Base-by-base conservation (phyloP, 176 grass and related monocot species). In the Lolium rigidum region DNA sequence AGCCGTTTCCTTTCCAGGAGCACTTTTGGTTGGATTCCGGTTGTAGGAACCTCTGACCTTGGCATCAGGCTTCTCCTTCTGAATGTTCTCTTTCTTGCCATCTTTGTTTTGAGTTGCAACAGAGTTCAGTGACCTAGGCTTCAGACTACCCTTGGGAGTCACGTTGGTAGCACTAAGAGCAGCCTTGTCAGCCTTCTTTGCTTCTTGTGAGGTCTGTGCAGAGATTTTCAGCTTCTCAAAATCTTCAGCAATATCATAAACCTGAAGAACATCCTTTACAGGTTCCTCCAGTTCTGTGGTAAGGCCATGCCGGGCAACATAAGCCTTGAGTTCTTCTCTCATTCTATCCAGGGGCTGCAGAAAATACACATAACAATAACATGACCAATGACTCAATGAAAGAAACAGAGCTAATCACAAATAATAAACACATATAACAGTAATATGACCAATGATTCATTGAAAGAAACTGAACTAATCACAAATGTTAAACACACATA, bases 311-410 rank as follows among this genome's bases (percentile, higher is more conserved):
- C 83, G 74, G 10, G 77, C 65, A 49, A 97, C 82, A 26, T 99
- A 99, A 43, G 89, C 41, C 79, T 97, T 97, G n/a, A 99, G 92
- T 76, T 99, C 94, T 74, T 99, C 94, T 48, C 90, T 90, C 89
- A 99, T 88, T 39, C 97, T 82, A 82, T 97, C 94, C 60, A 99
- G 35, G 54, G 90, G 94, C 97, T 99, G 87, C 48, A 20, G 51
- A 78, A 50, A 64, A 58, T 3, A 41, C 12, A 46, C 14, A 41
- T 41, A 2, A 24, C 37, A 74, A 17, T 18, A 59, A 48, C 74
- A 72, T 50, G 12, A 87, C 43, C 11, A 26, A 57, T 71, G 5
- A 38, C 82, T 77, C 24, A 41, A 18, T 76, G 16, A 26, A 87
- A 73, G 5, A 79, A 74, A 69, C 10, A 77, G 13, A 64, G 60